Conservation (phyloP, 2,329 filamentous ascomycete genomes). For the Chrysosporium keratinophilum region DNA sequence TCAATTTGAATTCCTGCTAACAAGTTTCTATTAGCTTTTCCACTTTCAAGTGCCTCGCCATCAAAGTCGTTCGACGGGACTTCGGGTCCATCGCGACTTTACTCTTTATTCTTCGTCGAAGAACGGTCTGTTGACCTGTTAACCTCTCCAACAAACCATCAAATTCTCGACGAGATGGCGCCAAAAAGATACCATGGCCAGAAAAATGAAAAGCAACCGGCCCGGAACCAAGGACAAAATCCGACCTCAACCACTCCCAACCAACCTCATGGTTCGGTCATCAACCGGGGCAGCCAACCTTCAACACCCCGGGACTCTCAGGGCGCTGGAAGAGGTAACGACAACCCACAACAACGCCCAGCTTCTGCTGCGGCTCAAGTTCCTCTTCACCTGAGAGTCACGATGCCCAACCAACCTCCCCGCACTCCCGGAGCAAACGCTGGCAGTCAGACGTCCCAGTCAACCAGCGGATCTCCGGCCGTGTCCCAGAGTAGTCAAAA, state of each 20-base stretch:
- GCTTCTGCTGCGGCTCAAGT: neutral
- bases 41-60: neutral
- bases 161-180: neutral
- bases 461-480: conserved; percentile 3
- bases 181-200: neutral
- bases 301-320: neutral
- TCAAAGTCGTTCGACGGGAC: conserved; percentile 1
- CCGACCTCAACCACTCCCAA: conserved; percentile 5
- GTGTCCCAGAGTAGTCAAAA: neutral
- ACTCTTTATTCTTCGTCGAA: neutral
- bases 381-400: conserved; percentile 5
- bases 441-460: neutral
- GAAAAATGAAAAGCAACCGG: conserved; percentile 3
- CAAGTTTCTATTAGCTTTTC: neutral
- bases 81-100: neutral
- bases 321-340: neutral
- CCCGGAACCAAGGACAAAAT: conserved; percentile 7
- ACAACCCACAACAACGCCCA: neutral
- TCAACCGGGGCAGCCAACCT: neutral
- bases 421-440: neutral
- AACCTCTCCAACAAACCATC: neutral
- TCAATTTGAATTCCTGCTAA: neutral
- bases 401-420: neutral
- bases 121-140: neutral
- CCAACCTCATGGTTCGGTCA: conserved; percentile 1